phyloP scores from a whole-genome alignment of 2,329 filamentous ascomycete genomes.

The Hysterium pulicare region DNA sequence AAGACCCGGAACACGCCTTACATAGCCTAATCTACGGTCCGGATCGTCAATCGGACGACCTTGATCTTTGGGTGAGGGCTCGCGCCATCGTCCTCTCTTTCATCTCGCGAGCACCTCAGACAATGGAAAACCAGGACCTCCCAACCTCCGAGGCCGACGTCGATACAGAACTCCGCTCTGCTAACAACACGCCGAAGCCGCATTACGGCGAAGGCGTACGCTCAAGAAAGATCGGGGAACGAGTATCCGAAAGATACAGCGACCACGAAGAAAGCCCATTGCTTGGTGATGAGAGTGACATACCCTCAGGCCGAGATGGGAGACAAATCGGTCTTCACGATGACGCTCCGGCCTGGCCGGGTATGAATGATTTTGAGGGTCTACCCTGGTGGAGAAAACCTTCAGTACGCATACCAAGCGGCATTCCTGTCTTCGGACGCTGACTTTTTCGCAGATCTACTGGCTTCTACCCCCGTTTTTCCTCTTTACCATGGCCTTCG shows the following conservation, averaged over 20 bases:
- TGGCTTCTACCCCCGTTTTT: conserved; percentile 82
- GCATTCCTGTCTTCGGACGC: conserved; percentile 3
- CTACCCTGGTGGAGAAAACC: conserved; percentile 50
- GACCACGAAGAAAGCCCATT: conserved; percentile 28
- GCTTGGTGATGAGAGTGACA: conserved; percentile 6
- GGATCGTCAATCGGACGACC: too few species aligned
- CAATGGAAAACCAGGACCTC: conserved; percentile 20
- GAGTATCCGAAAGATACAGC: background rate
- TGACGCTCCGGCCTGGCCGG: conserved; percentile 27
- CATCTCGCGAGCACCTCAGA: too few species aligned
- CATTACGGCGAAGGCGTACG: background rate
- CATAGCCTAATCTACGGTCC: too few species aligned
- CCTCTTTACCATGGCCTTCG: conserved; percentile 80
- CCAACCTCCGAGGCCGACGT: conserved; percentile 29
- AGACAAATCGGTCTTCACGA: conserved; percentile 1
- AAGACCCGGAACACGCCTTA: too few species aligned
- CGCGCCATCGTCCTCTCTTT: too few species aligned
- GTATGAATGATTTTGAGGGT: conserved; percentile 37
- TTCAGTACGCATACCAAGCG: conserved; percentile 40
- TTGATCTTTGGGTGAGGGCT: too few species aligned
- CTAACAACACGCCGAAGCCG: conserved; percentile 7
- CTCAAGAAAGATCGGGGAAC: background rate
- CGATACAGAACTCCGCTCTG: conserved; percentile 21
- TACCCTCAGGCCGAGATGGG: conserved; percentile 9
- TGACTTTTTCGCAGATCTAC: conserved; percentile 53